phyloP scores from a whole-genome alignment of 2,329 filamentous ascomycete genomes.

The Graphilbum fragrans region DNA sequence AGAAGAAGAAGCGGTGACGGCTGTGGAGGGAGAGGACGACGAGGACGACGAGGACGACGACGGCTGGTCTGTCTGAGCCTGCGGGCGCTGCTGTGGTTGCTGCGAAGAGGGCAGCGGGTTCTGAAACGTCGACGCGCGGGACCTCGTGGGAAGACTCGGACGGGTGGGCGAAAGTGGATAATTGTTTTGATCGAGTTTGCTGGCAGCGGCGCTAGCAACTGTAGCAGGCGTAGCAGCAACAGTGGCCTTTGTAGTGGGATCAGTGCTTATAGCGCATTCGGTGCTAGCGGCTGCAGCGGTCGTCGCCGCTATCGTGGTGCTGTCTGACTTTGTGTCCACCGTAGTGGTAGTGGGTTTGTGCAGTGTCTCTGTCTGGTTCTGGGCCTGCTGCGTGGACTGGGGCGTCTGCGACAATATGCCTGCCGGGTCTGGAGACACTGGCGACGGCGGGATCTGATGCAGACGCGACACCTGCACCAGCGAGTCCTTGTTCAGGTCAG shows the following conservation, averaged over 20 bases:
- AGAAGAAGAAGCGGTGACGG: constrained; percentile 3
- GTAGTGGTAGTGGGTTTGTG: background rate
- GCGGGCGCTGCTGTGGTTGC: background rate
- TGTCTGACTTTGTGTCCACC: too few relatives aligned
- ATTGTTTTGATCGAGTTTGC: background rate
- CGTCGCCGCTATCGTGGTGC: too few relatives aligned
- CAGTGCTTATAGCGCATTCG: too few relatives aligned
- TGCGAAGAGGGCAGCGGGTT: background rate
- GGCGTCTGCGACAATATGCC: constrained; percentile 13
- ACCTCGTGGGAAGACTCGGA: background rate
- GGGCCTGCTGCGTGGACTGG: background rate
- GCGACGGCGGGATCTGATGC: constrained; percentile 25
- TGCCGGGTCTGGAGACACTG: constrained; percentile 20
- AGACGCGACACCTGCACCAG: constrained; percentile 21
- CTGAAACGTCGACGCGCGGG: background rate
- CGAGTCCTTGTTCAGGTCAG: constrained; percentile 29
- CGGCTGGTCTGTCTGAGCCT: background rate
- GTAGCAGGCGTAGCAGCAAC: background rate
- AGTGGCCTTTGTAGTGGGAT: too few relatives aligned
- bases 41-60: constrained; percentile 5
- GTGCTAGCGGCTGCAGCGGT: too few relatives aligned
- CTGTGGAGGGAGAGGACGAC: constrained; percentile 3
- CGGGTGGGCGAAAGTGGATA: background rate
- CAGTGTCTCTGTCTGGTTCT: background rate
- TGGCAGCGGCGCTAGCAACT: background rate